Evolutionary conservation across 1,284 basidiomycete species (phyloP), one percentile per base, ranked within the genome.

Genomic region (Rhodotorula sp.): DNA sequence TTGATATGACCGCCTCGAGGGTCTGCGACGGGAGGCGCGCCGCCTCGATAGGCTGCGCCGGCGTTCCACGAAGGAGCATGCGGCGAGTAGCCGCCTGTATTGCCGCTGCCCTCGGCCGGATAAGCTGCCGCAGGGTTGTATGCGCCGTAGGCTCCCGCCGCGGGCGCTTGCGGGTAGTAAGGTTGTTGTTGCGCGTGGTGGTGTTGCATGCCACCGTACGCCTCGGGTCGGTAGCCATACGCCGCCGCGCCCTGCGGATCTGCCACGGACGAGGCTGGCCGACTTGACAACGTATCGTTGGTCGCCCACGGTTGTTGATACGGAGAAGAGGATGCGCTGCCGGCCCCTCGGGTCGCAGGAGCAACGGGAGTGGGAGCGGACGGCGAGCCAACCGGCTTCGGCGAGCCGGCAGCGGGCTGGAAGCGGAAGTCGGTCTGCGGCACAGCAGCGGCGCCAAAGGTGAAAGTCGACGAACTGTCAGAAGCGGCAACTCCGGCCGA

Each of bases 1-100:
- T 75, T 75, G 68, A 75, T 66, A n/a, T 75, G 73, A 10, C 73
- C 71, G 16, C 62, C 67, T 23, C 63, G 65, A 26, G 56, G 54
- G 20, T 60, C 65, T 15, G 43, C 43, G 10, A 65, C 65, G 1
- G 69, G 65, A 3, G 57, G 57, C 6, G 57, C 18, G 6, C 31
- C 12, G 18, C 23, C 31, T 5, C 57, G 21, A 8, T 34, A 34
- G 12, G 31, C 31, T 14, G 57, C 8, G 31, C 20, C 26, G 4
- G 31, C 31, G 20, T 18, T 18, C 31, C 57, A 39, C 20, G 57
- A 62, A 23, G 71, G 67, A 48, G 66, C 46, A n/a, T 69, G 69
- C 23, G 68, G 72, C 7, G 65, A 64, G 43, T 67, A 69, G n/a
- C 65, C 59, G 21, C 58, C 58, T 5, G 47, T 57, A 15, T 46